Conservation (phyloP, 495 filamentous ascomycete genomes). For the Parathielavia appendiculata region DNA sequence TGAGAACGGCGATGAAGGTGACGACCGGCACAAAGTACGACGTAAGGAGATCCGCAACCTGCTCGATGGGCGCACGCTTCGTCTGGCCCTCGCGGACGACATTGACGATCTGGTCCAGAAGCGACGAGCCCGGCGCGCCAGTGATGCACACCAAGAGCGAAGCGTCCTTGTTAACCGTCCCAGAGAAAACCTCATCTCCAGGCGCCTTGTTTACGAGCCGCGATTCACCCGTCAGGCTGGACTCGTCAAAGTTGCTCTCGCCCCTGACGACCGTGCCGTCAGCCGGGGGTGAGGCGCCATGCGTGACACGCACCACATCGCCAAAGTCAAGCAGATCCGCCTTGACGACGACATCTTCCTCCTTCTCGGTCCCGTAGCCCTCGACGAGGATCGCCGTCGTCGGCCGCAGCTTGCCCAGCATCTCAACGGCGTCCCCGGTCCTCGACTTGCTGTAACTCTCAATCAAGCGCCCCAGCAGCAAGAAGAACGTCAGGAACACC, state of each 20-base stretch:
- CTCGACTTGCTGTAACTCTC: conserved; percentile 92
- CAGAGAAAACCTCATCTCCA: conserved; percentile 74
- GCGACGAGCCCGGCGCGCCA: conserved; percentile 67
- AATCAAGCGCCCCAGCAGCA: conserved; percentile 70
- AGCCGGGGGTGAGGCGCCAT: conserved; percentile 78
- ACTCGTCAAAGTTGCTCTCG: conserved; percentile 75
- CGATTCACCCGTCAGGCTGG: conserved; percentile 86
- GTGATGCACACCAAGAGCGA: conserved; percentile 67
- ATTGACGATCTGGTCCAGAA: conserved; percentile 87
- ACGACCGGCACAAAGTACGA: conserved; percentile 87
- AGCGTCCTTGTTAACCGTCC: conserved; percentile 76
- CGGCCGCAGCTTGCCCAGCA: conserved; percentile 72
- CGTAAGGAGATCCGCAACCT: conserved; percentile 77
- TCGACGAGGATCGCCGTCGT: conserved; percentile 69
- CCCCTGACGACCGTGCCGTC: conserved; percentile 69
- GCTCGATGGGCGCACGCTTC: conserved; percentile 78
- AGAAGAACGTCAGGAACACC: conserved; percentile 87
- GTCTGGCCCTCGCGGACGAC: conserved; percentile 90
- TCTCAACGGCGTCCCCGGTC: conserved; percentile 81
- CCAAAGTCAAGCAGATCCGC: conserved; percentile 80
- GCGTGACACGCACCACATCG: conserved; percentile 68
- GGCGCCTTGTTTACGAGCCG: conserved; percentile 61
- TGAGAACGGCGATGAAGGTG: conserved; percentile 71
- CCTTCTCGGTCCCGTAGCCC: conserved; percentile 31
- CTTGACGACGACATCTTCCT: conserved; percentile 41